phyloP scores from a whole-genome alignment of 352 stramenopile species.

The Globisporangium okanoganense region DNA sequence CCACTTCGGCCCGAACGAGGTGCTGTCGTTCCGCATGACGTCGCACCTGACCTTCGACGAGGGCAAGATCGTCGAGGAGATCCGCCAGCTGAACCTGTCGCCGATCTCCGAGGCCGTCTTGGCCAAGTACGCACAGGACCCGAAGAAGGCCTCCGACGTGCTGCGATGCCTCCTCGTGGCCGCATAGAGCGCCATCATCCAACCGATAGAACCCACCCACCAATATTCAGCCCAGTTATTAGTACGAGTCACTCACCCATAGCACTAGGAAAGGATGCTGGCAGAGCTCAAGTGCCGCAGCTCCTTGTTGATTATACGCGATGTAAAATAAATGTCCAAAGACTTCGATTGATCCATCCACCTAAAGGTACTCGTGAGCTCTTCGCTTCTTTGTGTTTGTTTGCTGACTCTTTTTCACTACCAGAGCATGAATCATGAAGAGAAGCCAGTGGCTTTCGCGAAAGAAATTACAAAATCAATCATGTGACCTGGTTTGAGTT shows the following conservation, averaged over 20 bases:
- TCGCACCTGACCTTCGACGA: conserved; percentile 82
- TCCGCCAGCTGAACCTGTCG: conserved; percentile 68
- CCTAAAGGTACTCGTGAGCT: neutral
- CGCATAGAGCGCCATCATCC: conserved; percentile 18
- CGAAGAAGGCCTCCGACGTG: conserved; percentile 50
- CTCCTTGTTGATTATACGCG: conserved; percentile 18
- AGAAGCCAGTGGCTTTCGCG: neutral
- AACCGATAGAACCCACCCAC: conserved; percentile 4
- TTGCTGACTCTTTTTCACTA: neutral
- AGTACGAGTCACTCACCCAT: conserved; percentile 2
- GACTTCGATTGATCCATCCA: conserved; percentile 13
- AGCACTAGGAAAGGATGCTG: conserved; percentile 3
- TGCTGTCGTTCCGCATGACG: conserved; percentile 66
- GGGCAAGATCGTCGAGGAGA: conserved; percentile 74
- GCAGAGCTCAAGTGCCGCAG: neutral
- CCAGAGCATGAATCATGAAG: neutral
- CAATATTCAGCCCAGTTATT: conserved; percentile 7
- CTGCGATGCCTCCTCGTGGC: conserved; percentile 45
- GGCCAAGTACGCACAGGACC: conserved; percentile 47
- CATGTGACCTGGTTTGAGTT: neutral
- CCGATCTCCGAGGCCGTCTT: conserved; percentile 51
- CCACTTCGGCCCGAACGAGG: conserved; percentile 43
- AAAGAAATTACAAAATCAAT: neutral
- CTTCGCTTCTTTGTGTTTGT: neutral
- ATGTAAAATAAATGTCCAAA: conserved; percentile 21